A percentile compares a stretch with the other conserved stretches of the same genome.
phyloP scores from a whole-genome alignment of 257 asterid species.

The Ocimum tenuiflorum region DNA sequence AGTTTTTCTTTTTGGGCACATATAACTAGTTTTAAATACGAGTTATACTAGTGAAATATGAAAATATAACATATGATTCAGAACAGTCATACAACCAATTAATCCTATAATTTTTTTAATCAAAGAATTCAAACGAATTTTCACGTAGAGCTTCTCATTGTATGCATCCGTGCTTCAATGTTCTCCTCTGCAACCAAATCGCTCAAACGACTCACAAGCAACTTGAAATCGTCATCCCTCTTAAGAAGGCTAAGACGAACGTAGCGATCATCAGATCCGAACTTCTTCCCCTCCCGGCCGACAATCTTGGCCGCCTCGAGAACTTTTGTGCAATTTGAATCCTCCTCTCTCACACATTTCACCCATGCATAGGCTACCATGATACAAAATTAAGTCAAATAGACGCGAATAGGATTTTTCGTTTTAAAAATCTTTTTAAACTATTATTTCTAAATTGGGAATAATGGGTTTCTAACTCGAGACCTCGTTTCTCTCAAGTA shows the following conservation, averaged over 20 bases:
- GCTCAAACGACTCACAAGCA: slow-evolving; percentile 9
- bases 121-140: no score
- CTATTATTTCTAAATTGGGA: no score
- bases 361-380: slow-evolving; percentile 48
- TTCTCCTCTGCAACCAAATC: slow-evolving; percentile 13
- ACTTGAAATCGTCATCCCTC: slow-evolving; percentile 33
- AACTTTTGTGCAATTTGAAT: slow-evolving; percentile 23
- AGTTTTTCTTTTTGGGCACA: no score
- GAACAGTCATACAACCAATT: no score
- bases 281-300: slow-evolving; percentile 24
- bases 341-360: slow-evolving; percentile 43
- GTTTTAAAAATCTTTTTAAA: no score
- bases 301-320: slow-evolving; percentile 29
- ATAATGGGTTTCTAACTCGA: no score
- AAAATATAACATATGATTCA: no score
- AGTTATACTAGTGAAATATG: no score
- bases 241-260: slow-evolving; percentile 40
- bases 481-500: no score
- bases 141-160: not conserved
- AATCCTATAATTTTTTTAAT: no score
- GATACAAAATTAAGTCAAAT: not conserved
- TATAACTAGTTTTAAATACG: no score
- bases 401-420: no score
- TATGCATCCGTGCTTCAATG: not conserved
- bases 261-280: slow-evolving; percentile 20